phyloP scores from a whole-genome alignment of 805 yeast species.

The Isabelozyma gotoi region DNA sequence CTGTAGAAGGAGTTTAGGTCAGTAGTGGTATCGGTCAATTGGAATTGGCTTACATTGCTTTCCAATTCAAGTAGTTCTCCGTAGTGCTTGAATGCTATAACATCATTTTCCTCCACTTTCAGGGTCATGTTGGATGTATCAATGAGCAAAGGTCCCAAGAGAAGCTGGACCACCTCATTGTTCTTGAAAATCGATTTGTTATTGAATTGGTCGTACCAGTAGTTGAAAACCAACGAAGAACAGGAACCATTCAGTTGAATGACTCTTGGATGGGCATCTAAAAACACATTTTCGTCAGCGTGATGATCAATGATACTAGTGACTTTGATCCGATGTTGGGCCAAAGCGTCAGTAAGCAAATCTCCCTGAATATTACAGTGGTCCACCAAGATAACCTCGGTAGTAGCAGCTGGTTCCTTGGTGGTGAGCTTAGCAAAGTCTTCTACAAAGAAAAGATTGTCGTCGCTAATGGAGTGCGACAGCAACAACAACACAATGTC shows the following conservation, averaged over 20 bases:
- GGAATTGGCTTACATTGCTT: not conserved
- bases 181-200: slow-evolving; percentile 13
- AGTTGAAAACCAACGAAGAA: slow-evolving; percentile 66
- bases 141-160: slow-evolving; percentile 66
- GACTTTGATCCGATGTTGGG: slow-evolving; percentile 31
- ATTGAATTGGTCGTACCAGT: slow-evolving; percentile 44
- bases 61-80: slow-evolving; percentile 12
- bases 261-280: slow-evolving; percentile 58
- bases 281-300: slow-evolving; percentile 58
- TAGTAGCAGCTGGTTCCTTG: slow-evolving; percentile 6
- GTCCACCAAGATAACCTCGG: slow-evolving; percentile 70
- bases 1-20: slow-evolving; percentile 15
- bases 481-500: slow-evolving; percentile 63
- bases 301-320: slow-evolving; percentile 85
- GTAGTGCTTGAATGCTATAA: slow-evolving; percentile 42
- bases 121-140: slow-evolving; percentile 72
- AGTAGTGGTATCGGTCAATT: not conserved
- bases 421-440: slow-evolving; percentile 45
- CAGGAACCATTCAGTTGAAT: slow-evolving; percentile 74
- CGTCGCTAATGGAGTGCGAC: slow-evolving; percentile 44
- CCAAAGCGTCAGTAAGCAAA: slow-evolving; percentile 26
- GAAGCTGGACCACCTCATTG: slow-evolving; percentile 43
- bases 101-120: slow-evolving; percentile 64
- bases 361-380: slow-evolving; percentile 70
- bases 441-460: slow-evolving; percentile 61